Percentiles rank a stretch among this genome's conserved stretches.
phyloP scores from a whole-genome alignment of 1,284 basidiomycete genomes.

The Sphagnurus paluster region DNA sequence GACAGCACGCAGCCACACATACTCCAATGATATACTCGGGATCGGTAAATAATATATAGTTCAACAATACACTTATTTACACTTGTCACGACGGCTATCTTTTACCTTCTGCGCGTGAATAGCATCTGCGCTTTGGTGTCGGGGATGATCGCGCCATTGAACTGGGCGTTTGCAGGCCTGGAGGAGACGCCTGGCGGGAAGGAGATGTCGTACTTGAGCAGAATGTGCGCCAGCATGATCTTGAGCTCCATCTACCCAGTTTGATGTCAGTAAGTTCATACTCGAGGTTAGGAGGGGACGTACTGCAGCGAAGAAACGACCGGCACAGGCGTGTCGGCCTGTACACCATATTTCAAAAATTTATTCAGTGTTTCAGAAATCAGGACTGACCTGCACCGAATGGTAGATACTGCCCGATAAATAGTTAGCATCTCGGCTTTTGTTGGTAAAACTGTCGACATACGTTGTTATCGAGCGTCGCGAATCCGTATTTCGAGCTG shows the following conservation, averaged over 20 bases:
- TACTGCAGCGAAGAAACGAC: conserved; percentile 37
- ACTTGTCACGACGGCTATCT: not conserved
- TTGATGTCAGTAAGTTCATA: not conserved
- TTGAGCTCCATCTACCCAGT: conserved; percentile 34
- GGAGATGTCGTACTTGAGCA: conserved; percentile 35
- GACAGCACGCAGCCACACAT: conserved; percentile 16
- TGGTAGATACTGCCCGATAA: conserved; percentile 30
- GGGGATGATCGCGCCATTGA: conserved; percentile 34
- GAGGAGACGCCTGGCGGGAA: conserved; percentile 25
- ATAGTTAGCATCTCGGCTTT: not conserved
- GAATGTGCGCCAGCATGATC: conserved; percentile 35
- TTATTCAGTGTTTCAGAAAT: not conserved
- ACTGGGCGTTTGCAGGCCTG: conserved; percentile 29
- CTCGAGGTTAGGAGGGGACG: conserved; percentile 9
- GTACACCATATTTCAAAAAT: not conserved
- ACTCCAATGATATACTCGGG: conserved; percentile 11
- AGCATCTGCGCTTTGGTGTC: conserved; percentile 29
- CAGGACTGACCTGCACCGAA: conserved; percentile 32
- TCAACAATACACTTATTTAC: not conserved
- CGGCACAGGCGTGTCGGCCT: conserved; percentile 38
- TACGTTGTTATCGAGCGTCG: conserved; percentile 33
- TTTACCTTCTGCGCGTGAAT: conserved; percentile 19
- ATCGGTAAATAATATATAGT: not conserved
- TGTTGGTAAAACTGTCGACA: conserved; percentile 13
- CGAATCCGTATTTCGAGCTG: conserved; percentile 31